Conservation (phyloP, 495 filamentous ascomycete species). For the Aspergillus ellipticus region DNA sequence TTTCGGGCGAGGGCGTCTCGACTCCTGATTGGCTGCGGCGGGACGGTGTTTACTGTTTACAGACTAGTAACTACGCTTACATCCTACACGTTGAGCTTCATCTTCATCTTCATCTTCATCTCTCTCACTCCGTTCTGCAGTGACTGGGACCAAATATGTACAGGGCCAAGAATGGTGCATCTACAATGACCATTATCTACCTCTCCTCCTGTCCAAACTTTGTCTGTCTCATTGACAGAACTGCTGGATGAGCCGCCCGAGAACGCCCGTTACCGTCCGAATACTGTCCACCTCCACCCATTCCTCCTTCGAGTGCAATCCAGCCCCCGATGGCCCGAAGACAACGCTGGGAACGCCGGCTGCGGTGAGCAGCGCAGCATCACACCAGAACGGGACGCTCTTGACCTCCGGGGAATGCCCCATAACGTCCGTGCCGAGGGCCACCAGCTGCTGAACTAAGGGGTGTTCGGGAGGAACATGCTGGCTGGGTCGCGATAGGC, state of each 20-base stretch:
- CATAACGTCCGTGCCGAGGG: constrained; percentile 15
- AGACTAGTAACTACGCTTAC: too few species aligned
- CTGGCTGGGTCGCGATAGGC: constrained; percentile 32
- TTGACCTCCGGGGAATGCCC: constrained; percentile 16
- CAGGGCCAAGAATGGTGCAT: too few species aligned
- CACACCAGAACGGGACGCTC: constrained; percentile 38
- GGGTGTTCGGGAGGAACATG: constrained; percentile 32
- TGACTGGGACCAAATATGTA: too few species aligned
- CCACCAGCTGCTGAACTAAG: constrained; percentile 25
- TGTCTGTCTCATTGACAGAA: constrained; percentile 26
- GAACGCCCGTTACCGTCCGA: constrained; percentile 20
- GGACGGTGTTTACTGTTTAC: too few species aligned
- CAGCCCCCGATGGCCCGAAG: constrained; percentile 39
- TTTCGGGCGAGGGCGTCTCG: too few species aligned
- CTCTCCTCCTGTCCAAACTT: not conserved
- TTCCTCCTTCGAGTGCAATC: constrained; percentile 44
- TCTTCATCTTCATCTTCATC: too few species aligned
- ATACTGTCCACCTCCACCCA: constrained; percentile 41
- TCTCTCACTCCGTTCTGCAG: too few species aligned
- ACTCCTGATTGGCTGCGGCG: too few species aligned
- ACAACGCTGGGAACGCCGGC: constrained; percentile 40
- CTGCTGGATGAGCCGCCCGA: constrained; percentile 21
- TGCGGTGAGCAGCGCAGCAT: constrained; percentile 38
- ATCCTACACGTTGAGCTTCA: too few species aligned
- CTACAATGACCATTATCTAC: too few species aligned